Evolutionary conservation across 2,329 filamentous ascomycete genomes (phyloP).

Genomic region (Lojkania enalia): DNA sequence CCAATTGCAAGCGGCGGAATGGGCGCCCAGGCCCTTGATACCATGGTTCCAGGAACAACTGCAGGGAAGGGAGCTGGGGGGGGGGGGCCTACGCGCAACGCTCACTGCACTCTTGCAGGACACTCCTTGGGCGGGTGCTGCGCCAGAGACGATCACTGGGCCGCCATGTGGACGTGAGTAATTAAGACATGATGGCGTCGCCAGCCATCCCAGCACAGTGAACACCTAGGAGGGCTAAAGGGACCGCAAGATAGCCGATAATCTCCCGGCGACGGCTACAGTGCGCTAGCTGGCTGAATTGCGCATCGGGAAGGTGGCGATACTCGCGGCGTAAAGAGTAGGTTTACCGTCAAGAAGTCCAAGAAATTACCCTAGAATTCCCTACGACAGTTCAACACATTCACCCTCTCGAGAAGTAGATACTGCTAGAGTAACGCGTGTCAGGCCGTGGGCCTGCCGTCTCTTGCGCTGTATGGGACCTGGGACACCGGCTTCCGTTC

Average conservation of each 20-base stretch:
- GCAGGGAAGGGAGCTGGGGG: conserved; percentile 32
- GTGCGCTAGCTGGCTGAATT: not conserved
- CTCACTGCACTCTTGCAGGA: conserved; percentile 30
- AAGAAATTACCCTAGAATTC: no score
- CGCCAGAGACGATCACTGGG: conserved; percentile 15
- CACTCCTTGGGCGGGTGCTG: conserved; percentile 29
- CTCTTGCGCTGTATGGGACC: not conserved
- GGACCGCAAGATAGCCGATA: conserved; percentile 7
- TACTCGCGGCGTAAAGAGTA: conserved; percentile 6
- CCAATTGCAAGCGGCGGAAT: conserved; percentile 31
- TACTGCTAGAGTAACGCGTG: no score
- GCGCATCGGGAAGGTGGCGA: not conserved
- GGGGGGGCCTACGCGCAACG: conserved; percentile 30
- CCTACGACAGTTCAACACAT: no score
- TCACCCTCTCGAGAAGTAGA: no score
- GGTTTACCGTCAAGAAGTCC: conserved; percentile 18
- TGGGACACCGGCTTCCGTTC: not conserved
- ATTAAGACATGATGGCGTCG: conserved; percentile 12
- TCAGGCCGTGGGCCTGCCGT: not conserved
- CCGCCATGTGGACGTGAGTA: conserved; percentile 27
- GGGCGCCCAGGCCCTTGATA: conserved; percentile 27
- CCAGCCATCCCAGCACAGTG: not conserved
- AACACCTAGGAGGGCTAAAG: not conserved
- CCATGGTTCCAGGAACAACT: conserved; percentile 26
- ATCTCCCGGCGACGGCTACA: conserved; percentile 10